Evolutionary conservation across 768 basidiomycete species (phyloP), one percentile per base, ranked within the genome.

Genomic region (Tremella fuciformis): DNA sequence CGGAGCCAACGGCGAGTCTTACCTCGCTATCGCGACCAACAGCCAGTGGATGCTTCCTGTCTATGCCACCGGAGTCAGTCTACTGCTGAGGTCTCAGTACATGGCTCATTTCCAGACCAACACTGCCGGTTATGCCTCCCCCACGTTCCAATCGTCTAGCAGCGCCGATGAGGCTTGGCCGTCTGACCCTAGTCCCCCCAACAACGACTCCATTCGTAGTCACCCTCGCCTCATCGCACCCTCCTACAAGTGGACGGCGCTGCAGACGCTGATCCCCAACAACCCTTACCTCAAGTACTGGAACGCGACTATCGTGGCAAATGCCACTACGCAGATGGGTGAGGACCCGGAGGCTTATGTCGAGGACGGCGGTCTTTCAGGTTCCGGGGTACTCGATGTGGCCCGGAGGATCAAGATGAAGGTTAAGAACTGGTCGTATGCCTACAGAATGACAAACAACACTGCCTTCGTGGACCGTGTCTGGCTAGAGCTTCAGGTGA

Each of bases 151-250:
- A 26, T 63, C 75, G 11, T 55, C 56, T 21, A 38, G 75, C 8
- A 62, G 61, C 53, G 62, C 80, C 22, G 75, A 79, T 41, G 73
- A 84, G 60, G 76, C 84, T 6, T 97, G 92, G 92, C 91, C 91
- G 2, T 66, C 79, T 49, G 94, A 98, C 75, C 72, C 88, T 6
- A 89, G 86, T 74, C 74, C 84, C 44, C 87, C 91, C 24, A 70
- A 83, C 38, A 85, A 76, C 64, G 86, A 89, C 9, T 81, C 82
- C n/a, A 84, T 85, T 46, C 66, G 85, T 8, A 86, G 89, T 70
- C 88, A 93, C 60, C 96, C 96, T 22, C 88, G 89, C 44, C 82
- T 99, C 50, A 86, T 96, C 66, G 96, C 94, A 15, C 91, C 94
- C 21, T 67, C 82, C 9, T 92, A 91, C 82, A 92, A 91, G 78